Evolutionary conservation across 2,329 filamentous ascomycete species (phyloP), one percentile per base, ranked within the genome.

Genomic region (Lecanicillium sp.): DNA sequence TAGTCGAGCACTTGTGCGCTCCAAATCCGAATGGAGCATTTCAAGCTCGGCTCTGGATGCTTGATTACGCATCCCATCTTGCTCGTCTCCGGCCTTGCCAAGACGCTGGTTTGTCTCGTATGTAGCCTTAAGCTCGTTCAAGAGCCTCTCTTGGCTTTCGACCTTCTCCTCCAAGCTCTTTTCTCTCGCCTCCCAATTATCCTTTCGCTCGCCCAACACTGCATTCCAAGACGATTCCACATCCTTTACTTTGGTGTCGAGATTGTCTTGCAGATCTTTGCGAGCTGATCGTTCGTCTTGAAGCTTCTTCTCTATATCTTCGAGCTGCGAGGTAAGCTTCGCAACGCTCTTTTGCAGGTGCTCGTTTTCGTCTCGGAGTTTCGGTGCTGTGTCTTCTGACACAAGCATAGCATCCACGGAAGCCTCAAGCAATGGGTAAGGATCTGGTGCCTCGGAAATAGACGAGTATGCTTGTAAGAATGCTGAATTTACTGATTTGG

Each of bases 121-220:
- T 69, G 84, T 96, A 21, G 93, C 93, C 68, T 96, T 97, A 62
- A 97, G 82, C 65, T 98, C 94, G 61, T 87, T 95, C 56, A 98
- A 69, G 32, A 98, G 69, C 6, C 90, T 83, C 41, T 98, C 93
- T 62, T 98, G 91, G 58, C 86, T 94, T 65, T 96, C 91, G 3
- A 95, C 75, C 68, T 96, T 97, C 58, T 97, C 91, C 60, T 95
- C 90, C 51, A 96, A 68, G 23, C 80, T 83, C 69, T 87, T 87
- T 70, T 98, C 93, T 63, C 95, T 96, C 8, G 91, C 84, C 46
- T 86, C 83, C 93, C 93, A 98, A 62, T 98, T 98, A 64, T 91
- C 89, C 59, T 88, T 86, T 69, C 95, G 96, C 73, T 98, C 93
- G 49, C 87, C 83, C 43, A 98, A 66, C 4, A 96, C 90, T 20